phyloP scores from a whole-genome alignment of 257 asterid genomes.

The Salvia hispanica region DNA sequence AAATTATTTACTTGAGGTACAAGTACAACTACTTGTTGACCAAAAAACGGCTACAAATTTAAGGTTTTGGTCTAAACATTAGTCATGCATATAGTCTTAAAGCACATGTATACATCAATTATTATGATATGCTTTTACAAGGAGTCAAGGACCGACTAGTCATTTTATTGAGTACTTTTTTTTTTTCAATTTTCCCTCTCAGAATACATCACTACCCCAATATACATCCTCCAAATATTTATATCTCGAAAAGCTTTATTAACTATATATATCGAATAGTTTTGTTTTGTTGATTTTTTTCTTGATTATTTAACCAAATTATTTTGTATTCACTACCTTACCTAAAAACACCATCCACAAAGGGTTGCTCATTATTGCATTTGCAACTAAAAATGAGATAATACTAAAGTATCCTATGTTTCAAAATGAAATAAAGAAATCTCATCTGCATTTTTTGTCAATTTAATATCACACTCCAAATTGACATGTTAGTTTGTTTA shows the following conservation, averaged over 20 bases:
- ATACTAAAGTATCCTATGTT: not conserved
- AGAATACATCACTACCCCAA: no score
- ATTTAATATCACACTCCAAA: not conserved
- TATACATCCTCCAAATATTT: no score
- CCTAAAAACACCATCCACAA: not conserved
- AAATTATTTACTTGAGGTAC: slow-evolving; percentile 9
- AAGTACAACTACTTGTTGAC: slow-evolving; percentile 4
- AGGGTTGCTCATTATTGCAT: slow-evolving; percentile 11
- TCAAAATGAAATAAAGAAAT: not conserved
- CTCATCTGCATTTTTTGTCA: slow-evolving; percentile 1
- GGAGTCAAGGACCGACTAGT: not conserved
- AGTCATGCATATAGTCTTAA: not conserved
- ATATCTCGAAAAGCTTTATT: no score
- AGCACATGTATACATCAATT: slow-evolving; percentile 1
- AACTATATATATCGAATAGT: no score
- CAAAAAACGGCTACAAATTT: slow-evolving; percentile 25
- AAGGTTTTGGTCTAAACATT: not conserved
- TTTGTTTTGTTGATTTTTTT: no score
- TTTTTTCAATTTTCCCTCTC: no score
- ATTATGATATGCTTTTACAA: slow-evolving; percentile 7
- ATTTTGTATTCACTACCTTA: not conserved
- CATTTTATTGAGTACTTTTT: no score
- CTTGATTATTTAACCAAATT: no score
- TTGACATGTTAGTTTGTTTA: not conserved
- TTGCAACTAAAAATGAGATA: not conserved